These are phyloP conservation scores for Eleusine indica DNA, from an alignment of 176 grass and related monocot genomes.

Conservation along the genomic window DNA sequence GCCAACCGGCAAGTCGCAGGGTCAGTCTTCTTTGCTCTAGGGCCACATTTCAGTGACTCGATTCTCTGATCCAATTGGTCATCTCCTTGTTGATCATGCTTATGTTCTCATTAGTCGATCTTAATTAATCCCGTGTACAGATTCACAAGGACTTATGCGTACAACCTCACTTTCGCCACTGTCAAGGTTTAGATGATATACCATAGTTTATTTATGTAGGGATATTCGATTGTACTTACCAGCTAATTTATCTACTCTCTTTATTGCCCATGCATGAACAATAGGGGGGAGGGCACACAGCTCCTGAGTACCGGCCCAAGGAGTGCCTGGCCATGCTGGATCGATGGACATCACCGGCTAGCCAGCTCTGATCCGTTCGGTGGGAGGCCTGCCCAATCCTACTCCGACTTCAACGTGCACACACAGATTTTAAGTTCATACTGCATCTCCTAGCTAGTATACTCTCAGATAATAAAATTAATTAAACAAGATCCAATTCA, in stretches of 20 bases:
- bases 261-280: background rate
- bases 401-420: too few relatives aligned
- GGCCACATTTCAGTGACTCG: background rate
- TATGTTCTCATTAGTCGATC: background rate
- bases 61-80: background rate
- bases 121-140: background rate
- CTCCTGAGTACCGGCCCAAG: slow-evolving; percentile 36
- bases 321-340: slow-evolving; percentile 34
- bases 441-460: background rate
- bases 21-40: background rate
- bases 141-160: slow-evolving; percentile 63
- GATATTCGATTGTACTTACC: background rate
- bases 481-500: background rate
- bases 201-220: background rate
- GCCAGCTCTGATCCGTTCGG: slow-evolving; percentile 12
- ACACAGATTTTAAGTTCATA: too few relatives aligned
- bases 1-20: slow-evolving; percentile 60
- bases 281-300: slow-evolving; percentile 36
- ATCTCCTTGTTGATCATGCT: background rate
- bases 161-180: slow-evolving; percentile 87
- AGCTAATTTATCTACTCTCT: background rate
- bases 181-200: slow-evolving; percentile 50
- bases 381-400: background rate
- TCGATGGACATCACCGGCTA: slow-evolving; percentile 32
- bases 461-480: background rate